Evolutionary conservation across 257 asterid species (phyloP).

Genomic region (Solanum sejunctum): DNA sequence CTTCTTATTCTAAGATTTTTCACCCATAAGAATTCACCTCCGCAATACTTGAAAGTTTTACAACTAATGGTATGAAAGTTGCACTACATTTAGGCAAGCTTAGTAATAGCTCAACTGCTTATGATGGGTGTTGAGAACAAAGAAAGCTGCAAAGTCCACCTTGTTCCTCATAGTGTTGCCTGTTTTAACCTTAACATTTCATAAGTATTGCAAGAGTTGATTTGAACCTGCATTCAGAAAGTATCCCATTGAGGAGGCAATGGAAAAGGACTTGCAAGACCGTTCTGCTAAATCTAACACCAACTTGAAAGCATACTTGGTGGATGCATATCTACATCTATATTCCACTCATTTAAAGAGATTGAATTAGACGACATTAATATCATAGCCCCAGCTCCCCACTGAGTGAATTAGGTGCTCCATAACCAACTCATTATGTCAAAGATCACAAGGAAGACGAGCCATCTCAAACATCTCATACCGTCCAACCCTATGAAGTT

Average conservation of each 20-base stretch:
- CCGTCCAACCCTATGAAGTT: constrained; percentile 37
- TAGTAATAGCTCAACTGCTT: constrained; percentile 79
- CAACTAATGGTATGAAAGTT: constrained; percentile 77
- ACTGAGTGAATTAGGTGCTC: constrained; percentile 40
- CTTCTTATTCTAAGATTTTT: too few species aligned
- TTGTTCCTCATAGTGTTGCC: constrained; percentile 75
- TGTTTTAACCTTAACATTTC: constrained; percentile 64
- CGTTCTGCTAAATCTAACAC: constrained; percentile 33
- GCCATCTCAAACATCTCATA: constrained; percentile 11
- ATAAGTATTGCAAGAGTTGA: constrained; percentile 80
- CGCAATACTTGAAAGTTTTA: constrained; percentile 3
- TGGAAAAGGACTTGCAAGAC: constrained; percentile 62
- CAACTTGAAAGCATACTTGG: constrained; percentile 49
- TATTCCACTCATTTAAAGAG: constrained; percentile 77
- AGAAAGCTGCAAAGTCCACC: constrained; percentile 74
- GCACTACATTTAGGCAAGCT: constrained; percentile 94
- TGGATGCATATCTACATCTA: constrained; percentile 88
- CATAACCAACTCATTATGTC: constrained; percentile 27
- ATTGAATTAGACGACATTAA: constrained; percentile 50
- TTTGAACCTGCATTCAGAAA: constrained; percentile 90
- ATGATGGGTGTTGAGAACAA: constrained; percentile 76
- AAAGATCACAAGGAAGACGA: constrained; percentile 17
- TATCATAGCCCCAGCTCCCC: constrained; percentile 23
- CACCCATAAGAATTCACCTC: too few species aligned
- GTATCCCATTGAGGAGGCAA: constrained; percentile 97